These are phyloP conservation scores for Phycomyces nitens DNA, from an alignment of 192 early-diverging fungal genomes.

Conservation along the genomic window DNA sequence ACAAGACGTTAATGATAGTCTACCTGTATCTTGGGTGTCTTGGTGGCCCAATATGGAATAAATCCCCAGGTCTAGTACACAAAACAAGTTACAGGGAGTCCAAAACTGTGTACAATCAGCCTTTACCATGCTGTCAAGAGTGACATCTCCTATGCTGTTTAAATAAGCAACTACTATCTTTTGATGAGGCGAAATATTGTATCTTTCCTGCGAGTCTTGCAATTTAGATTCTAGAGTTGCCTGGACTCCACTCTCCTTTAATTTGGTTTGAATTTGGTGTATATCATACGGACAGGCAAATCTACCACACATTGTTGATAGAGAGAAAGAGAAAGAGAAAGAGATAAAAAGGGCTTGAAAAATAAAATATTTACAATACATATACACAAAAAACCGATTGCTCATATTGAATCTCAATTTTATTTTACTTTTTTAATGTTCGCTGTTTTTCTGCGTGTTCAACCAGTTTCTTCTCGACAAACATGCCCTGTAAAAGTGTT, in stretches of 20 bases:
- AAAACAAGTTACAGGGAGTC: not conserved
- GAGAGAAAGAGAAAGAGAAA: too few relatives aligned
- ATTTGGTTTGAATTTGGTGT: slow-evolving; percentile 4
- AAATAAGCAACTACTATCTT: slow-evolving; percentile 38
- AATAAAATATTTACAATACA: too few relatives aligned
- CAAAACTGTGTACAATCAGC: not conserved
- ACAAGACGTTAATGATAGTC: not conserved
- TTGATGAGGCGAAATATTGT: slow-evolving; percentile 48
- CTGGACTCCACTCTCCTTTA: not conserved
- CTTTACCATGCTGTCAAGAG: slow-evolving; percentile 47
- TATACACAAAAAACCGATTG: too few relatives aligned
- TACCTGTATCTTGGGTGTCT: slow-evolving; percentile 35
- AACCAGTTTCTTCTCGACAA: slow-evolving; percentile 89
- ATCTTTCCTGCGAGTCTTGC: slow-evolving; percentile 25
- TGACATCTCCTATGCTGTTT: slow-evolving; percentile 8
- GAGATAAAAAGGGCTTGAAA: too few relatives aligned
- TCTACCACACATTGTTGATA: slow-evolving; percentile 23
- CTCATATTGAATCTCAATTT: too few relatives aligned
- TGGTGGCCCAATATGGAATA: slow-evolving; percentile 44
- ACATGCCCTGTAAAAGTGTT: slow-evolving; percentile 57
- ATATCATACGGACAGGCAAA: slow-evolving; percentile 14
- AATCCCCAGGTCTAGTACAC: slow-evolving; percentile 46
- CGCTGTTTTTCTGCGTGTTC: slow-evolving; percentile 85
- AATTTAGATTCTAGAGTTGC: not conserved
- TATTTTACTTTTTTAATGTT: slow-evolving; percentile 58